Conservation (phyloP, 2,329 filamentous ascomycete species). For the Nakataea oryzae region DNA sequence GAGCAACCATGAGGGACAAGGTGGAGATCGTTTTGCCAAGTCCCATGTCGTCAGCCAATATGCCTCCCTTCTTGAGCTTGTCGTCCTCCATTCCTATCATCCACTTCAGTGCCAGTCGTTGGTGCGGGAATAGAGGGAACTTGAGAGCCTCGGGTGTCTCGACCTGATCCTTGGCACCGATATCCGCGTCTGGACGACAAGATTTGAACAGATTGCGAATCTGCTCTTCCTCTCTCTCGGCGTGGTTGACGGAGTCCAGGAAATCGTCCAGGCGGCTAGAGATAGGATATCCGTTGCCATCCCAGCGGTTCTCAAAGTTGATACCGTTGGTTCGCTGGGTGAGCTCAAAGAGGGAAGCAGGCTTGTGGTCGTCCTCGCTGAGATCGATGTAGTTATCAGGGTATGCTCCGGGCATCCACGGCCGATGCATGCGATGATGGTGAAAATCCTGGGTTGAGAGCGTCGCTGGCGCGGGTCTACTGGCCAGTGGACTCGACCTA, state of each 20-base stretch:
- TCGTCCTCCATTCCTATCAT: constrained; percentile 65
- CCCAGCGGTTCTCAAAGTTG: constrained; percentile 23
- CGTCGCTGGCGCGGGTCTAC: background rate
- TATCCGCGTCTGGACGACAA: constrained; percentile 61
- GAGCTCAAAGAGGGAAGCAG: background rate
- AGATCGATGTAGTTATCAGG: background rate
- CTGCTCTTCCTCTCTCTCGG: constrained; percentile 41
- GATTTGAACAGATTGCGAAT: constrained; percentile 61
- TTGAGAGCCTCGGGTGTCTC: constrained; percentile 60
- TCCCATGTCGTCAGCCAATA: constrained; percentile 75
- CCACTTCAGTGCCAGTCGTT: constrained; percentile 69
- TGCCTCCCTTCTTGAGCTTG: constrained; percentile 60
- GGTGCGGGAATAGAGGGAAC: constrained; percentile 66
- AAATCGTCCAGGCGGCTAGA: constrained; percentile 19
- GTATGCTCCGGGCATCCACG: background rate
- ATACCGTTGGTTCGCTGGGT: background rate
- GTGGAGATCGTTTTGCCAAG: constrained; percentile 78
- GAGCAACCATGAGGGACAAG: constrained; percentile 63
- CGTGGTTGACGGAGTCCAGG: constrained; percentile 23
- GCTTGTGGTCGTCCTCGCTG: background rate
- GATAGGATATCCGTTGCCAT: constrained; percentile 25
- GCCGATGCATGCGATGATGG: background rate
- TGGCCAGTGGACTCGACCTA: background rate
- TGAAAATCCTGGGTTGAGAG: background rate
- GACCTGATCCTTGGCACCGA: constrained; percentile 50